Evolutionary conservation across 2,329 filamentous ascomycete species (phyloP).

Genomic region (Xenoacremonium recifei): DNA sequence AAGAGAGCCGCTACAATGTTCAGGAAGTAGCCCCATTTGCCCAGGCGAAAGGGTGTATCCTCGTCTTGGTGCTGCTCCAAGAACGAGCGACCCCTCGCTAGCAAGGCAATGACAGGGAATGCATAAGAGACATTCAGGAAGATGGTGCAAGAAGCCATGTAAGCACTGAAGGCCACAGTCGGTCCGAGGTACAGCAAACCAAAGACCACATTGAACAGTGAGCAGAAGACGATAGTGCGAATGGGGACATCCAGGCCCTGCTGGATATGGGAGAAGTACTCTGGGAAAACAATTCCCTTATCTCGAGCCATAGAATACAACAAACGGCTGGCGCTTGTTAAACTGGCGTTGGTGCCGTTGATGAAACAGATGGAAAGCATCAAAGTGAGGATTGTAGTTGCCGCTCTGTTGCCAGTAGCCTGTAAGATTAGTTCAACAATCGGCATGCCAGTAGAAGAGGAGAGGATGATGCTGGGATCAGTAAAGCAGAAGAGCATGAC

Average conservation of each 20-base stretch:
- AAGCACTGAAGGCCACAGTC: conserved; percentile 45
- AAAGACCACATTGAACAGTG: conserved; percentile 43
- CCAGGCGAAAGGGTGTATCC: conserved; percentile 28
- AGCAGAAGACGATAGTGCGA: conserved; percentile 38
- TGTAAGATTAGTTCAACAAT: conserved; percentile 45
- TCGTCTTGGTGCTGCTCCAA: conserved; percentile 26
- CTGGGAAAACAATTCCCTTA: neutral
- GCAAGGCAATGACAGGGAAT: conserved; percentile 38
- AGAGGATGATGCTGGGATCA: conserved; percentile 34
- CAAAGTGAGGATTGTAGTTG: conserved; percentile 39
- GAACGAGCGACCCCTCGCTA: conserved; percentile 34
- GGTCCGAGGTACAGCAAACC: conserved; percentile 44
- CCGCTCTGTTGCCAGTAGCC: conserved; percentile 37
- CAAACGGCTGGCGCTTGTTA: conserved; percentile 43
- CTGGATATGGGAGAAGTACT: conserved; percentile 35
- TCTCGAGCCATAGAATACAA: conserved; percentile 41
- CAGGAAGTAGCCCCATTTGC: conserved; percentile 26
- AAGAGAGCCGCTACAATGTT: conserved; percentile 34
- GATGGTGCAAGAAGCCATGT: conserved; percentile 43
- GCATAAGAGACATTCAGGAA: conserved; percentile 46
- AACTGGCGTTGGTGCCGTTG: conserved; percentile 42
- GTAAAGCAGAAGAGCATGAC: conserved; percentile 43
- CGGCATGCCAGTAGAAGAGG: conserved; percentile 41
- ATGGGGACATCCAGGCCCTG: conserved; percentile 41
- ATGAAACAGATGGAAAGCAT: conserved; percentile 43